Conservation (phyloP, 257 asterid species). For the Forsythia suspensa region DNA sequence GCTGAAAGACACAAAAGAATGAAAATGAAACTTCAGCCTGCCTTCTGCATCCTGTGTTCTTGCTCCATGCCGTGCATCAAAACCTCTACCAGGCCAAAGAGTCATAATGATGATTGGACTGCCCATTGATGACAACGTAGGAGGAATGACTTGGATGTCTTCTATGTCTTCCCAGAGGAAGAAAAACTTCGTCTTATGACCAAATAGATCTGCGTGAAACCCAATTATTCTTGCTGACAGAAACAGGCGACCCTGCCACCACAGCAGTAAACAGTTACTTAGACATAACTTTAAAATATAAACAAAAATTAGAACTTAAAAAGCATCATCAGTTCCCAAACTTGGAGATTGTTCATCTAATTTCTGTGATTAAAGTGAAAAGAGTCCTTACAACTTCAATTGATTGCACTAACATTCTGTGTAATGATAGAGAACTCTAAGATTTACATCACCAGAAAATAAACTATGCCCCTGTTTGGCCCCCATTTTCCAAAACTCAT, state of each 20-base stretch:
- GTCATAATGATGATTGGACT: constrained; percentile 85
- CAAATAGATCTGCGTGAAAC: constrained; percentile 92
- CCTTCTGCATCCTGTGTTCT: constrained; percentile 85
- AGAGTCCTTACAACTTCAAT: background rate
- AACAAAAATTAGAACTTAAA: constrained; percentile 20
- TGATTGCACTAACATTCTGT: background rate
- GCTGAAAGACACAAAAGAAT: constrained; percentile 88
- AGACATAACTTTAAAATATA: constrained; percentile 11
- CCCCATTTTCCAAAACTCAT: no score
- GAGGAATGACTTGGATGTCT: constrained; percentile 82
- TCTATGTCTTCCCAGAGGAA: constrained; percentile 99
- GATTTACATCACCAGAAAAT: constrained; percentile 7
- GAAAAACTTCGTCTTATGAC: constrained; percentile 93
- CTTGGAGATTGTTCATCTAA: background rate
- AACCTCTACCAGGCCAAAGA: constrained; percentile 81
- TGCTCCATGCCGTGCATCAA: constrained; percentile 95
- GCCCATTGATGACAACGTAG: constrained; percentile 96
- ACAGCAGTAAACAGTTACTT: constrained; percentile 18
- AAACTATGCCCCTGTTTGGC: background rate
- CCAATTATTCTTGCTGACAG: constrained; percentile 98
- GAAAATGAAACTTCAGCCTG: constrained; percentile 90
- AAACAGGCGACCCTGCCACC: constrained; percentile 88
- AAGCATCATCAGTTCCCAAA: constrained; percentile 14
- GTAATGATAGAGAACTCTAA: background rate
- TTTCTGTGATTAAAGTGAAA: background rate